These are phyloP conservation scores for Megacollybia marginata DNA, from an alignment of 768 basidiomycete species.

Conservation along the genomic window DNA sequence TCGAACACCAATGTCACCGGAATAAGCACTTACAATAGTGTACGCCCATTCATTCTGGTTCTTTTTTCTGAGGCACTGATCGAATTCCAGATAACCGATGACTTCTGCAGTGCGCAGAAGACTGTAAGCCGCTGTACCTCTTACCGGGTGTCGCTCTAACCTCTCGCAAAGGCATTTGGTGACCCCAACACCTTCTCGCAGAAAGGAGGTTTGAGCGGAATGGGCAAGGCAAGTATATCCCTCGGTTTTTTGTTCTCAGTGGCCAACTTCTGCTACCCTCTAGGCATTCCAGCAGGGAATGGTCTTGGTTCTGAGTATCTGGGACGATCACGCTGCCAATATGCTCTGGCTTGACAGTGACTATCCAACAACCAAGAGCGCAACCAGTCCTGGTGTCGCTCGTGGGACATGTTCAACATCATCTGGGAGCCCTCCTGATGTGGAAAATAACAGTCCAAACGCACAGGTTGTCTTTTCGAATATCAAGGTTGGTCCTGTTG, in stretches of 20 bases:
- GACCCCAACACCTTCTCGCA: conserved; percentile 33
- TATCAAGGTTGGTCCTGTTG: conserved; percentile 46
- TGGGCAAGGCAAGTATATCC: conserved; percentile 21
- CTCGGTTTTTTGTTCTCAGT: conserved; percentile 35
- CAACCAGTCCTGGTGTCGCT: conserved; percentile 32
- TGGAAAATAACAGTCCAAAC: conserved; percentile 30
- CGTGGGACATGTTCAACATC: conserved; percentile 44
- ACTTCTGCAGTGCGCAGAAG: conserved; percentile 34
- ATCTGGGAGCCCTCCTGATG: conserved; percentile 36
- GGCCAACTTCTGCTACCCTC: conserved; percentile 37
- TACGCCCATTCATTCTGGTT: conserved; percentile 13
- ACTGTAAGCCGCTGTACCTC: conserved; percentile 4
- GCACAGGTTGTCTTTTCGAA: conserved; percentile 45
- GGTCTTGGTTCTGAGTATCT: conserved; percentile 26
- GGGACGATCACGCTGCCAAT: conserved; percentile 12
- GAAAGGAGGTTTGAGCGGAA: conserved; percentile 34
- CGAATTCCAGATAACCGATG: conserved; percentile 24
- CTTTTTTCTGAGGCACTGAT: conserved; percentile 5
- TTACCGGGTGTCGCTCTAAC: too few species aligned
- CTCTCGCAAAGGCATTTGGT: conserved; percentile 22
- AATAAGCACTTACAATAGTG: conserved; percentile 6
- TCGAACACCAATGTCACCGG: conserved; percentile 27
- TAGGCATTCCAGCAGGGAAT: conserved; percentile 28
- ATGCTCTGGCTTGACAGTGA: conserved; percentile 37
- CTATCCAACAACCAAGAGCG: conserved; percentile 31